A percentile compares a stretch with the other conserved stretches of the same genome.
phyloP scores from a whole-genome alignment of 2,329 filamentous ascomycete species.

The Exophiala sp. region DNA sequence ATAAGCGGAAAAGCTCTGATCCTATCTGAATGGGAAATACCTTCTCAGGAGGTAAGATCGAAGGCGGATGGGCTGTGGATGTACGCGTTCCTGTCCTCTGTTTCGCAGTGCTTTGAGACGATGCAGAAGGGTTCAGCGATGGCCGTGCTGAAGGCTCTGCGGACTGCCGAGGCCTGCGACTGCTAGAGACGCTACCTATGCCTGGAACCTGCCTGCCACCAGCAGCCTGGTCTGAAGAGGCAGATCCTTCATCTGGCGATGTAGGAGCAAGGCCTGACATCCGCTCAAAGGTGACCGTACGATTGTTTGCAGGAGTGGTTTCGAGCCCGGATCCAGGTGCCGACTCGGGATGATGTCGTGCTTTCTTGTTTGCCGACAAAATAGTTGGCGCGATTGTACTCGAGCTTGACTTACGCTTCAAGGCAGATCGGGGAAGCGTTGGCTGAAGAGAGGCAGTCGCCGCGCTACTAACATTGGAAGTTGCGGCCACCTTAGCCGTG shows the following conservation, averaged over 20 bases:
- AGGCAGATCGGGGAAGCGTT: slow-evolving; percentile 21
- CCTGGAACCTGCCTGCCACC: slow-evolving; percentile 9
- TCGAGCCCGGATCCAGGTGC: slow-evolving; percentile 8
- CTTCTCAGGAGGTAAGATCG: slow-evolving; percentile 53
- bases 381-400: slow-evolving; percentile 11
- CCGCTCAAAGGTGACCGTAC: slow-evolving; percentile 25
- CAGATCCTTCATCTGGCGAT: slow-evolving; percentile 27
- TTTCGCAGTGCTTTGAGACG: slow-evolving; percentile 15
- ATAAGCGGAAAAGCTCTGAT: slow-evolving; percentile 64
- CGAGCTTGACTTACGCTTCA: slow-evolving; percentile 25
- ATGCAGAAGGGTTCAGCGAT: slow-evolving; percentile 3
- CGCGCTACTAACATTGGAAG: slow-evolving; percentile 16
- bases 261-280: slow-evolving; percentile 26
- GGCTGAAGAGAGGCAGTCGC: slow-evolving; percentile 19
- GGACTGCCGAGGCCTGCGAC: slow-evolving; percentile 14
- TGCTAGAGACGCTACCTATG: slow-evolving; percentile 6
- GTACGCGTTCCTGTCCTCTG: slow-evolving; percentile 18
- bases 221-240: slow-evolving; percentile 20
- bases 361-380: slow-evolving; percentile 9
- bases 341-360: slow-evolving; percentile 5
- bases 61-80: slow-evolving; percentile 25
- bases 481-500: slow-evolving; percentile 8
- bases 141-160: slow-evolving; percentile 16
- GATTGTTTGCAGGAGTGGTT: slow-evolving; percentile 10
- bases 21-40: slow-evolving; percentile 70